A percentile compares a stretch with the other conserved stretches of the same genome.
Conservation (phyloP, 352 stramenopile species). For the Thalassiosira ordinaria region DNA sequence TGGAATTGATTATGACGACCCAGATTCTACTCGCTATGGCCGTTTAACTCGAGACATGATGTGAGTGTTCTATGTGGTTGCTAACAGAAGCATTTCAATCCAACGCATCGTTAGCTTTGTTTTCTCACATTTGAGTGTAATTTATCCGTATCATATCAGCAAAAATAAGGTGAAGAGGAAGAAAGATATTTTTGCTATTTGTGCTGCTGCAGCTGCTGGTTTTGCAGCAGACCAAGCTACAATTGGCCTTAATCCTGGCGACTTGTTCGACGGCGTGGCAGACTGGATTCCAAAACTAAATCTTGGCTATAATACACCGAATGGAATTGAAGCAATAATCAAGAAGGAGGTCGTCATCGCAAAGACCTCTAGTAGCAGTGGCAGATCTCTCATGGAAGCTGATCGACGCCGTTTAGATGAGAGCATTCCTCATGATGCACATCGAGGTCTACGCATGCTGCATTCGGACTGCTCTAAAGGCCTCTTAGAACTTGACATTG, state of each 20-base stretch:
- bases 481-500: not conserved
- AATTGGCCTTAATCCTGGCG: slow-evolving; percentile 4
- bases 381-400: slow-evolving; percentile 1
- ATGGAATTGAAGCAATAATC: not conserved
- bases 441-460: slow-evolving; percentile 5
- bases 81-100: no score
- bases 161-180: no score
- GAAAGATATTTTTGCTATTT: slow-evolving; percentile 42
- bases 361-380: slow-evolving; percentile 2
- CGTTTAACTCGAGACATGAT: not conserved
- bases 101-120: no score
- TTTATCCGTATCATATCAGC: slow-evolving; percentile 23
- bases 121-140: not conserved
- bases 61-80: no score
- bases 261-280: slow-evolving; percentile 18
- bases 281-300: slow-evolving; percentile 33
- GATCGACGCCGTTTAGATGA: slow-evolving; percentile 2
- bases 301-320: slow-evolving; percentile 9
- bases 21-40: no score
- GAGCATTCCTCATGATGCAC: slow-evolving; percentile 8
- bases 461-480: no score
- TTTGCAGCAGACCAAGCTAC: slow-evolving; percentile 9
- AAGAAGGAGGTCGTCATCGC: slow-evolving; percentile 23
- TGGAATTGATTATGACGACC: not conserved
- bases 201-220: slow-evolving; percentile 15